Evolutionary conservation across 106 monocot genomes (phyloP).

Genomic region (Hemerocallis citrina): DNA sequence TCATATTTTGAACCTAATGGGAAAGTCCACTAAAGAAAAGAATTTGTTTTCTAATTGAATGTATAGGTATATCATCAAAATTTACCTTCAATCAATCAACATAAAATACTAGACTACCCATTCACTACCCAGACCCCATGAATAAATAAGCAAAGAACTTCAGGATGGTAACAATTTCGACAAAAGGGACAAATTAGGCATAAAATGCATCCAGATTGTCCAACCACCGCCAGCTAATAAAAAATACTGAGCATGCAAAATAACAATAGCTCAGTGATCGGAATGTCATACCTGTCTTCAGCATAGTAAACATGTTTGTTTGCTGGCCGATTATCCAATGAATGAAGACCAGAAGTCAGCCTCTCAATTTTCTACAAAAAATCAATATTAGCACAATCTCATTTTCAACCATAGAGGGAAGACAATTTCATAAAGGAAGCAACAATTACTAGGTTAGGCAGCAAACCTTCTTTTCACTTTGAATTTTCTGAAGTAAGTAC

Average conservation of each 20-base stretch:
- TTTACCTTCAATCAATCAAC: no score
- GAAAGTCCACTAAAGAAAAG: no score
- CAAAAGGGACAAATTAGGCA: no score
- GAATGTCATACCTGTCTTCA: slow-evolving; percentile 63
- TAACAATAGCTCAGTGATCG: not conserved
- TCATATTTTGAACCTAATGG: no score
- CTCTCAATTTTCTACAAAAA: slow-evolving; percentile 76
- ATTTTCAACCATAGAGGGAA: not conserved
- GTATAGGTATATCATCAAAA: no score
- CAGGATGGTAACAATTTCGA: no score
- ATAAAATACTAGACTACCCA: no score
- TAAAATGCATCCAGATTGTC: not conserved
- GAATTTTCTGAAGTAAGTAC: slow-evolving; percentile 79
- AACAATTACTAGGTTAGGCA: not conserved
- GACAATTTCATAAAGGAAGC: not conserved
- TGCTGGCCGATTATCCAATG: slow-evolving; percentile 37
- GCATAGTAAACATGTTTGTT: slow-evolving; percentile 87
- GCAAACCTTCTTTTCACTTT: slow-evolving; percentile 83
- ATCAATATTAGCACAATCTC: not conserved
- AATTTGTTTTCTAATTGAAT: no score
- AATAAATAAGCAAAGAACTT: no score
- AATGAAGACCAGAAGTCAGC: slow-evolving; percentile 62
- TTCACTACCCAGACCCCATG: no score
- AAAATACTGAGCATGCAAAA: not conserved
- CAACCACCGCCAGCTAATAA: not conserved